phyloP scores from a whole-genome alignment of 495 filamentous ascomycete species.

The Penicillium waksmanii region DNA sequence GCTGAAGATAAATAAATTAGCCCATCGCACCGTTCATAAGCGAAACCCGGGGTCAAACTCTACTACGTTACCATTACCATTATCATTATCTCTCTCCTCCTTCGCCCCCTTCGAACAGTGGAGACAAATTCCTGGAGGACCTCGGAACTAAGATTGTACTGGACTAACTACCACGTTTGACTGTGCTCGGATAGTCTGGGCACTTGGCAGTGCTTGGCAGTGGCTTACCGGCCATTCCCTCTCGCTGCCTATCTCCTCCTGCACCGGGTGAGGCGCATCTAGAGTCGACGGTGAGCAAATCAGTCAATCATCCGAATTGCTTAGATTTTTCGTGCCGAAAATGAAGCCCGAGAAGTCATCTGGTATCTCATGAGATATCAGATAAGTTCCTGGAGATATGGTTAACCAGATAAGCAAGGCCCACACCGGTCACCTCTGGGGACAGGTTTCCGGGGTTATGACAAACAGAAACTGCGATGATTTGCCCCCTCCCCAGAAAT shows the following conservation, averaged over 20 bases:
- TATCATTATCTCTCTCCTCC: constrained; percentile 4
- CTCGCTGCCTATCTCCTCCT: background rate
- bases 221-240: constrained; percentile 4
- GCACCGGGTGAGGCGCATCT: constrained; percentile 4
- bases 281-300: background rate
- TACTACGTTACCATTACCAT: background rate
- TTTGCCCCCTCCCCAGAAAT: constrained; percentile 2
- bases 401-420: constrained; percentile 3
- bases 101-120: constrained; percentile 11
- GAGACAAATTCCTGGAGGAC: constrained; percentile 6
- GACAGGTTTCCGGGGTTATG: constrained; percentile 1
- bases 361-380: background rate
- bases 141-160: constrained; percentile 5
- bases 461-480: constrained; percentile 4
- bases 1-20: constrained; percentile 4
- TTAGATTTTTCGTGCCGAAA: background rate
- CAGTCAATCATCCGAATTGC: background rate
- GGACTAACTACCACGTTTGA: background rate
- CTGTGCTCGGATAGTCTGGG: constrained; percentile 2
- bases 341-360: background rate
- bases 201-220: constrained; percentile 4
- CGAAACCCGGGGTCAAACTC: constrained; percentile 14
- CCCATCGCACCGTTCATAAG: constrained; percentile 9
- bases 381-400: background rate
- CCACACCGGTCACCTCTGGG: constrained; percentile 1